Evolutionary conservation across 1,284 basidiomycete genomes (phyloP).

Genomic region (Pseudozyma pruni): DNA sequence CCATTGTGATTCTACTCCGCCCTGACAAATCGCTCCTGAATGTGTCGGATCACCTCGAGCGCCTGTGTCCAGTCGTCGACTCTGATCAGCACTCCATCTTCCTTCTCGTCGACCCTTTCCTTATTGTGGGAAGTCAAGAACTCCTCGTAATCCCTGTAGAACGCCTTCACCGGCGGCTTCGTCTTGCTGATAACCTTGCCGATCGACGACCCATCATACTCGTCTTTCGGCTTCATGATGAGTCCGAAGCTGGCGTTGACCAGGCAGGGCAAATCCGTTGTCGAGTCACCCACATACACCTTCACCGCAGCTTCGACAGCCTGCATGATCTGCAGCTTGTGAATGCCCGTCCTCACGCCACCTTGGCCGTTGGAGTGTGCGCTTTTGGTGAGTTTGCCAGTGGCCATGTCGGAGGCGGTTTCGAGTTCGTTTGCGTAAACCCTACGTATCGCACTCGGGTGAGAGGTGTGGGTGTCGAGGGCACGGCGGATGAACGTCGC

Average conservation of each 20-base stretch:
- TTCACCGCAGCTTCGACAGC: constrained; percentile 4
- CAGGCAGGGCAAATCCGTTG: constrained; percentile 59
- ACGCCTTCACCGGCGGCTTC: constrained; percentile 3
- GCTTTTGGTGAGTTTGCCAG: constrained; percentile 47
- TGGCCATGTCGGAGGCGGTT: constrained; percentile 21
- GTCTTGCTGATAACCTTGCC: constrained; percentile 6
- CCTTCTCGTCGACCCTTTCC: background rate
- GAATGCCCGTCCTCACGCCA: constrained; percentile 46
- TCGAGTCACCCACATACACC: constrained; percentile 62
- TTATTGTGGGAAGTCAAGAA: background rate
- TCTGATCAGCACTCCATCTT: constrained; percentile 13
- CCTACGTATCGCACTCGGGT: constrained; percentile 1
- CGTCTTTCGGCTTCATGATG: constrained; percentile 39
- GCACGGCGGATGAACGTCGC: constrained; percentile 50
- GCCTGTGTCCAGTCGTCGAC: constrained; percentile 39
- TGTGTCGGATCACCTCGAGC: constrained; percentile 19
- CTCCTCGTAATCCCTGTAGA: constrained; percentile 8
- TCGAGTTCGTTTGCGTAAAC: constrained; percentile 62
- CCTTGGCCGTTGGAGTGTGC: constrained; percentile 2
- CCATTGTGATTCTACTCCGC: background rate
- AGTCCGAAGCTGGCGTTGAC: constrained; percentile 57
- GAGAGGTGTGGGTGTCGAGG: constrained; percentile 5
- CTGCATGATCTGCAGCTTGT: constrained; percentile 50
- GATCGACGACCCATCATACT: constrained; percentile 13
- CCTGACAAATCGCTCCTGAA: constrained; percentile 6